Base-by-base conservation (phyloP, 2,329 filamentous ascomycete species). In the Colletotrichum liaoningense region DNA sequence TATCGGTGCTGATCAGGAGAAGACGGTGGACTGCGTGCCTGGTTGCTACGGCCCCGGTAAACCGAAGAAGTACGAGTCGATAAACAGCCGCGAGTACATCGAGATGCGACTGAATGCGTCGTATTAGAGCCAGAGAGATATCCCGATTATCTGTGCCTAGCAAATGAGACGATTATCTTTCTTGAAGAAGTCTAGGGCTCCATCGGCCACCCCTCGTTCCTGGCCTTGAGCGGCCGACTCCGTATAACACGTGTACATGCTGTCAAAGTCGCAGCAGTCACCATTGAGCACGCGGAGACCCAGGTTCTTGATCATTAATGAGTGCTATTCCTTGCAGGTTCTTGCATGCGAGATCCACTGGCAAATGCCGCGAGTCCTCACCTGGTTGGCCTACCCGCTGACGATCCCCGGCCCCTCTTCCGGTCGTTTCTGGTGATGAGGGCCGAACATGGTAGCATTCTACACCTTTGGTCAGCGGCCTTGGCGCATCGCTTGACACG, bases 21-120 rank as follows among this genome's bases (percentile, higher is more conserved):
- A 84, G 4, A 79, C 87, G 9, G 87, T 91, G 64, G 86, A 89
- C 76, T 89, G 87, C 75, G 81, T 90, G 58, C 82, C 85, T 1
- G 84, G 84, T 5, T 88, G 86, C 74, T 81, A 80, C 26, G 82
- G 82, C 11, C 81, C 82, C 22, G 79, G 80, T 1, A 81, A 84
- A 63, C 84, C 85, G 1, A 82, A 86, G 52, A 88, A 86, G 77
- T 90, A 90, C 76, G 84, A 85, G 66, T 86, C 88, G 30, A 75
- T 80, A 30, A 78, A 78, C 35, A 76, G 75, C 30, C 66, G 70
- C 59, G 78, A 81, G 30, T 82, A 81, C 57, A 75, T 79, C 16
- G 74, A 78, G 24, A 79, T 77, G 77, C 72, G 79, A 1, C 72
- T 80, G 59, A 77, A 77, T 62, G 77, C 78, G 16, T 68, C 74